Conservation (phyloP, 805 yeast genomes). For the Candida dajiaensis region DNA sequence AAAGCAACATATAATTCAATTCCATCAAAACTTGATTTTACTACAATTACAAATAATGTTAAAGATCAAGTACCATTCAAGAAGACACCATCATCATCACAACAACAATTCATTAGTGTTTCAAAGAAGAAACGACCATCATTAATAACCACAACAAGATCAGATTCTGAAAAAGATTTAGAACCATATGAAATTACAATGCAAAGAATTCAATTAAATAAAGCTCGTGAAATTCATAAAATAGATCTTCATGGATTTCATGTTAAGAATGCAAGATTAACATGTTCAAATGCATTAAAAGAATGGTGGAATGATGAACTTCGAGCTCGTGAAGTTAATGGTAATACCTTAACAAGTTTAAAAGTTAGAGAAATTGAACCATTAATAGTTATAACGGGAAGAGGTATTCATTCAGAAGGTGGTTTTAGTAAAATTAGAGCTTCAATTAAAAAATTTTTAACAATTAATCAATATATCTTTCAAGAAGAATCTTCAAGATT, state of each 20-base stretch:
- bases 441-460: constrained; percentile 36
- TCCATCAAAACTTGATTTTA: constrained; percentile 2
- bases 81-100: background rate
- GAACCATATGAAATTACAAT: constrained; percentile 9
- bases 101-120: background rate
- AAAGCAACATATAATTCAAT: constrained; percentile 22
- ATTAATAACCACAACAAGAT: background rate
- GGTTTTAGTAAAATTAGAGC: constrained; percentile 46
- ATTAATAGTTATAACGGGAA: constrained; percentile 52
- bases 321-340: constrained; percentile 33
- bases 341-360: constrained; percentile 30
- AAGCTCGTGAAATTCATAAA: constrained; percentile 14
- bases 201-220: constrained; percentile 10
- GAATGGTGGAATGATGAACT: constrained; percentile 65
- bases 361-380: constrained; percentile 37
- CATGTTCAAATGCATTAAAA: constrained; percentile 30
- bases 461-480: constrained; percentile 32
- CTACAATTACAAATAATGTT: background rate
- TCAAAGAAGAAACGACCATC: background rate
- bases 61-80: background rate
- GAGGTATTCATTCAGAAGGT: constrained; percentile 62
- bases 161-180: background rate
- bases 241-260: constrained; percentile 56
- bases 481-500: constrained; percentile 42
- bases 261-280: constrained; percentile 40